Conservation (phyloP, 148 eudicot species). For the Salicornia ramosissima region DNA sequence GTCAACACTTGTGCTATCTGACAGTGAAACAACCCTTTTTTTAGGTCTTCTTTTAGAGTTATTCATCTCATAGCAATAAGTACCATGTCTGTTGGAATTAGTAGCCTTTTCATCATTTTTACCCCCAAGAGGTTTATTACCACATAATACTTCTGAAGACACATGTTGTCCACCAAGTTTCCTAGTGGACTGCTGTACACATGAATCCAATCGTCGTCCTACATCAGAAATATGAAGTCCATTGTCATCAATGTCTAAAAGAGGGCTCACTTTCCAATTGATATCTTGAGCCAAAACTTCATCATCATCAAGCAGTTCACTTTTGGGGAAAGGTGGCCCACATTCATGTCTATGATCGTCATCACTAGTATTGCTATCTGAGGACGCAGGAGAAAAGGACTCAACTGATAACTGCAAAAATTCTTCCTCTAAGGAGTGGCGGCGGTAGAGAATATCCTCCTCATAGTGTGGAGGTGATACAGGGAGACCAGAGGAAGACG, state of each 20-base stretch:
- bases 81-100: slow-evolving; percentile 22
- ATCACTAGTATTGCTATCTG: slow-evolving; percentile 77
- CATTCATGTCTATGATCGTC: slow-evolving; percentile 43
- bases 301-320: slow-evolving; percentile 33
- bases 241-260: slow-evolving; percentile 22
- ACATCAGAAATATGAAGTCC: slow-evolving; percentile 18
- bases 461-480: slow-evolving; percentile 85
- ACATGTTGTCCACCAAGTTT: slow-evolving; percentile 24
- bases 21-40: slow-evolving; percentile 50
- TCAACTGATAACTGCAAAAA: slow-evolving; percentile 70
- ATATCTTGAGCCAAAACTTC: slow-evolving; percentile 32
- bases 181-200: slow-evolving; percentile 25
- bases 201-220: slow-evolving; percentile 26
- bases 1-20: slow-evolving; percentile 23
- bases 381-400: slow-evolving; percentile 64
- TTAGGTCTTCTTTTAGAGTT: slow-evolving; percentile 37
- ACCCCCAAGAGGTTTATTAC: slow-evolving; percentile 17
- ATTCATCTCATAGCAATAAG: slow-evolving; percentile 35
- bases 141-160: slow-evolving; percentile 4
- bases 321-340: slow-evolving; percentile 26
- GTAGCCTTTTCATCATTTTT: slow-evolving; percentile 20
- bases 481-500: slow-evolving; percentile 33
- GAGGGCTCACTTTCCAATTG: slow-evolving; percentile 10
- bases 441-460: slow-evolving; percentile 84
- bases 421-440: slow-evolving; percentile 75